Conservation (phyloP, 306 rosid genomes). For the Boehmeria nivea region DNA sequence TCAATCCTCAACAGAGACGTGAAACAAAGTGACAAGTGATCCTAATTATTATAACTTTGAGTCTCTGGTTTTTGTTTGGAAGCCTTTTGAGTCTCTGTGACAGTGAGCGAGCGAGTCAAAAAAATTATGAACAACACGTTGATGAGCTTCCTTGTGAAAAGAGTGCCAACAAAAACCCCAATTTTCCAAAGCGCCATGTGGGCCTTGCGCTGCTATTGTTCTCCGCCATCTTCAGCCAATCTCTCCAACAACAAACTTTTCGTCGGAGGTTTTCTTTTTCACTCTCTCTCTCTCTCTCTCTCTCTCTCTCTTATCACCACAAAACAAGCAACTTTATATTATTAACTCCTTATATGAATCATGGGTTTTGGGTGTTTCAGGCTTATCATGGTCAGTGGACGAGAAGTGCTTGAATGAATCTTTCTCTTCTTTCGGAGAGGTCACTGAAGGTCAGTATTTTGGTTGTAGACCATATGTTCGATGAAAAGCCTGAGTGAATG, state of each 20-base stretch:
- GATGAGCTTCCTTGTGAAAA: constrained; percentile 12
- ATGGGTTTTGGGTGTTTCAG: constrained; percentile 35
- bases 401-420: constrained; percentile 74
- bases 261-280: constrained; percentile 51
- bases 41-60: too few relatives aligned
- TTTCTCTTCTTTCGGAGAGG: constrained; percentile 78
- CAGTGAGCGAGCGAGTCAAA: too few relatives aligned
- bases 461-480: constrained; percentile 32
- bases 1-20: too few relatives aligned
- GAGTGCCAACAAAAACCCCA: constrained; percentile 21
- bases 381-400: constrained; percentile 80
- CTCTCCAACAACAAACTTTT: constrained; percentile 58
- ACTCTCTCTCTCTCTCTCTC: constrained; percentile 1
- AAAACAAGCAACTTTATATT: not conserved
- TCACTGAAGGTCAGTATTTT: constrained; percentile 56
- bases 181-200: too few relatives aligned
- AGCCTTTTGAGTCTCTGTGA: too few relatives aligned
- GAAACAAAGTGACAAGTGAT: too few relatives aligned
- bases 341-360: too few relatives aligned
- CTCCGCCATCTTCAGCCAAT: constrained; percentile 32
- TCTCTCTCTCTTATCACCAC: too few relatives aligned
- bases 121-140: too few relatives aligned
- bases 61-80: too few relatives aligned
- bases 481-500: constrained; percentile 36
- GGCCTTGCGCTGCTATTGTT: constrained; percentile 35